These are phyloP conservation scores for Colletotrichum plurivorum DNA, from an alignment of 2,329 filamentous ascomycete genomes.

Conservation along the genomic window DNA sequence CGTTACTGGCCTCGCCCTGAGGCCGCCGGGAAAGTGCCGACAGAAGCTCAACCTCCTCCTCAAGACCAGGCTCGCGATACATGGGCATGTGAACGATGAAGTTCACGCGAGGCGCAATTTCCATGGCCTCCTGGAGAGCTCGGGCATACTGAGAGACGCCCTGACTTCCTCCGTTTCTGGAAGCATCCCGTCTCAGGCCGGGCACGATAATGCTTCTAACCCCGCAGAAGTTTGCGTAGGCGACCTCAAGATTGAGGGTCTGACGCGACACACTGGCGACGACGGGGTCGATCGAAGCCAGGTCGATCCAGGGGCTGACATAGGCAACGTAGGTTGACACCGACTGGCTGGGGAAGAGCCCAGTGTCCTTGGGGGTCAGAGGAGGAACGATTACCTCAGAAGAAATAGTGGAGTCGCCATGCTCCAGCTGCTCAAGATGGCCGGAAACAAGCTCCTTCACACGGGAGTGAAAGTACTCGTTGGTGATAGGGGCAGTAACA, in stretches of 20 bases:
- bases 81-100: conserved; percentile 88
- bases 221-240: conserved; percentile 96
- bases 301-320: conserved; percentile 93
- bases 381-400: conserved; percentile 74
- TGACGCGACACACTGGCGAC: conserved; percentile 91
- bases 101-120: conserved; percentile 81
- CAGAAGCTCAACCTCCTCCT: conserved; percentile 67
- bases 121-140: conserved; percentile 84
- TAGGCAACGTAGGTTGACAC: conserved; percentile 83
- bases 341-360: conserved; percentile 75
- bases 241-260: conserved; percentile 90
- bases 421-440: conserved; percentile 65
- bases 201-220: conserved; percentile 86
- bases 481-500: conserved; percentile 84
- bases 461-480: conserved; percentile 77
- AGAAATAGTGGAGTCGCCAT: conserved; percentile 57
- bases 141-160: conserved; percentile 84
- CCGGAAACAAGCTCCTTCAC: conserved; percentile 73
- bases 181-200: conserved; percentile 78
- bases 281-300: conserved; percentile 85
- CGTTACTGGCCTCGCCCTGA: conserved; percentile 53
- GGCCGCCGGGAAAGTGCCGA: conserved; percentile 56
- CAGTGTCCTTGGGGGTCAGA: conserved; percentile 85
- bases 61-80: conserved; percentile 78
- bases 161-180: conserved; percentile 63